These are phyloP conservation scores for Candida sanyiensis DNA, from an alignment of 805 yeast genomes.

Conservation along the genomic window DNA sequence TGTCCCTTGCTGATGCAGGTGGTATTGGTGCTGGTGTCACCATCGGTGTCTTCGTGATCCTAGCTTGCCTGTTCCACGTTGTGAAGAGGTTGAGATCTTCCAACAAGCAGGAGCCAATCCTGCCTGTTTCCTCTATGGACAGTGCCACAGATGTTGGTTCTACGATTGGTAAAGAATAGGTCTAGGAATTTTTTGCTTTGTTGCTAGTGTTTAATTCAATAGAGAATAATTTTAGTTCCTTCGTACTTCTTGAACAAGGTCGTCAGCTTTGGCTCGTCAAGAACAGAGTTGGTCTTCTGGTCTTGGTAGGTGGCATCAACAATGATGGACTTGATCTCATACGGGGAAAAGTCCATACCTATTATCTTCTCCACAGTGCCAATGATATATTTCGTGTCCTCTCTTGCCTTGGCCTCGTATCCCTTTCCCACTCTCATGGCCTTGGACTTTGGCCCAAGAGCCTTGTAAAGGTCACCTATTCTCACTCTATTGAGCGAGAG, in stretches of 20 bases:
- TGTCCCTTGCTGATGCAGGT: conserved; percentile 40
- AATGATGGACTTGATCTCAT: conserved; percentile 23
- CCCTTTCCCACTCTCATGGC: conserved; percentile 26
- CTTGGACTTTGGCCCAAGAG: conserved; percentile 32
- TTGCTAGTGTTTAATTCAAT: conserved; percentile 8
- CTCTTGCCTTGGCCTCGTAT: conserved; percentile 22
- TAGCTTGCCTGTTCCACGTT: conserved; percentile 28
- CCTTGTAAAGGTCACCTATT: conserved; percentile 79
- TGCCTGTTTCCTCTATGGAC: background rate
- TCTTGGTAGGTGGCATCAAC: conserved; percentile 26
- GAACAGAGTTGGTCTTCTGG: conserved; percentile 22
- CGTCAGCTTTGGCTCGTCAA: conserved; percentile 24
- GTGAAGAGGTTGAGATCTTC: background rate
- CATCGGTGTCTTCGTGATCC: conserved; percentile 34
- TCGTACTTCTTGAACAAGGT: conserved; percentile 20
- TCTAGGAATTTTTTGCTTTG: background rate
- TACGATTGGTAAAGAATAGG: background rate
- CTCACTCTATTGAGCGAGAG: conserved; percentile 76
- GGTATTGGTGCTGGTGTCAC: conserved; percentile 47
- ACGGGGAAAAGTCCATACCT: conserved; percentile 15
- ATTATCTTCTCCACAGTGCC: conserved; percentile 25
- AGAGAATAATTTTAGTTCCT: conserved; percentile 24
- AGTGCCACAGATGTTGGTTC: conserved; percentile 2
- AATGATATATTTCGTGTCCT: conserved; percentile 24
- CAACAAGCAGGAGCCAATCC: conserved; percentile 3